These are phyloP conservation scores for Ottelia alismoides DNA, from an alignment of 106 monocot species.

Conservation along the genomic window DNA sequence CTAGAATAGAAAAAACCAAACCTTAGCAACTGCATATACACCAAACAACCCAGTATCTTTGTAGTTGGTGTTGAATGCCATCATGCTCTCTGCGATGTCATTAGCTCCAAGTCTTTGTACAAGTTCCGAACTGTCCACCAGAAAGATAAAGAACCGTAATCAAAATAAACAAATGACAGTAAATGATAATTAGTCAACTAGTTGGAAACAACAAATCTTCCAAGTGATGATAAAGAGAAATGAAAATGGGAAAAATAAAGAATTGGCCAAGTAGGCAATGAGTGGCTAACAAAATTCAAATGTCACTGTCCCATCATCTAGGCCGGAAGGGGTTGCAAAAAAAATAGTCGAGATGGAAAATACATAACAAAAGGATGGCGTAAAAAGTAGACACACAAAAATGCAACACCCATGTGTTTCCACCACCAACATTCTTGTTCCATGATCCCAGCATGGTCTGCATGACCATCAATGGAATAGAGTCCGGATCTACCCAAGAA, in stretches of 20 bases:
- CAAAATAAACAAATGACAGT: not conserved
- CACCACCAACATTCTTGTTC: slow-evolving; percentile 69
- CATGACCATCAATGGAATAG: slow-evolving; percentile 98
- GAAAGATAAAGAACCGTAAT: no score
- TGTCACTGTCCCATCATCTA: no score
- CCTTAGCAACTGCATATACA: slow-evolving; percentile 92
- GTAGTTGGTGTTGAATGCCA: slow-evolving; percentile 97
- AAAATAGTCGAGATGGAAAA: no score
- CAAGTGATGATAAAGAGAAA: no score
- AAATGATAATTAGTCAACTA: not conserved
- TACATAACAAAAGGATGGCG: not conserved
- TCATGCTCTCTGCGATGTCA: slow-evolving; percentile 90
- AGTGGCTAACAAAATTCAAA: no score
- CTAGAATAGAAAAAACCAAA: slow-evolving; percentile 15
- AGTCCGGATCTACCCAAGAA: slow-evolving; percentile 92
- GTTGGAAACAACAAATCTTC: not conserved
- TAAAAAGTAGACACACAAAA: not conserved
- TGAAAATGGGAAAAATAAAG: no score
- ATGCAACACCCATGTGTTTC: slow-evolving; percentile 69
- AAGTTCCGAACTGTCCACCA: slow-evolving; percentile 69
- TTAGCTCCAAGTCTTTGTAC: slow-evolving; percentile 62
- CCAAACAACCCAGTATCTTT: slow-evolving; percentile 93
- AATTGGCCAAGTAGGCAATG: no score
- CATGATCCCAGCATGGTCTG: slow-evolving; percentile 94
- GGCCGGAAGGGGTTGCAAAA: no score